Evolutionary conservation across 2,329 filamentous ascomycete species (phyloP), one percentile per base, ranked within the genome.

Genomic region (Aureobasidium mangrovei): DNA sequence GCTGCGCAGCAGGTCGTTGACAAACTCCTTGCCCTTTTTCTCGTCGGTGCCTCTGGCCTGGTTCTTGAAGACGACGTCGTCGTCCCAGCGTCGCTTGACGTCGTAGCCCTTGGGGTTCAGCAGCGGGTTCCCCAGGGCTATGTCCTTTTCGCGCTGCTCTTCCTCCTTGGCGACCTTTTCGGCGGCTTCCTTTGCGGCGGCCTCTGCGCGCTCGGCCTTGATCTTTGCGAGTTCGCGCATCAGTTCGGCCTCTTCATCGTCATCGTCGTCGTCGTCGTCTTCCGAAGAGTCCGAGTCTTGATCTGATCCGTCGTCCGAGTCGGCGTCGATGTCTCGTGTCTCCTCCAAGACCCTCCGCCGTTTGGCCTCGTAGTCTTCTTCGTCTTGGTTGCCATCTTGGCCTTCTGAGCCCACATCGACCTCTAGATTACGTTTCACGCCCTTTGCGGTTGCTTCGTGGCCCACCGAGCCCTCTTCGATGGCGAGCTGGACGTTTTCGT

Each of bases 31-130:
- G 27, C 57, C 57, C 52, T 63, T 59, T 75, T 86, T 90, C 59
- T 96, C 89, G 66, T 97, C 91, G 0, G 91, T 95, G 7, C 91
- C 93, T 56, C 93, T 81, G 33, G 91, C 93, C 73, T 98, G 93
- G 70, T 98, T 98, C 76, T 95, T 97, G 74, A 98, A 98, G 2
- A 98, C 91, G 9, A 98, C 93, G 68, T 98, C 93, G 64, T 98
- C 93, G 63, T 98, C 93, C 93, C 93, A 98, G 62, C 91, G 74
- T 61, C 88, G 77, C 78, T 95, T 96, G 65, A 96, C 84, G 56
- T 85, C 90, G 68, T 94, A 97, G 62, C 95, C 90, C 68, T 88
- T 87, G 0, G 78, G 67, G 62, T 97, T 96, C 55, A 98, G 79
- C 49, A 98, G 73, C 38, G 93, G 93, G 68, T 98, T 98, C 5